Percentiles rank a stretch among this genome's conserved stretches.
These are phyloP conservation scores for Boletus rubescentipes DNA, from an alignment of 768 basidiomycete genomes.

Conservation along the genomic window DNA sequence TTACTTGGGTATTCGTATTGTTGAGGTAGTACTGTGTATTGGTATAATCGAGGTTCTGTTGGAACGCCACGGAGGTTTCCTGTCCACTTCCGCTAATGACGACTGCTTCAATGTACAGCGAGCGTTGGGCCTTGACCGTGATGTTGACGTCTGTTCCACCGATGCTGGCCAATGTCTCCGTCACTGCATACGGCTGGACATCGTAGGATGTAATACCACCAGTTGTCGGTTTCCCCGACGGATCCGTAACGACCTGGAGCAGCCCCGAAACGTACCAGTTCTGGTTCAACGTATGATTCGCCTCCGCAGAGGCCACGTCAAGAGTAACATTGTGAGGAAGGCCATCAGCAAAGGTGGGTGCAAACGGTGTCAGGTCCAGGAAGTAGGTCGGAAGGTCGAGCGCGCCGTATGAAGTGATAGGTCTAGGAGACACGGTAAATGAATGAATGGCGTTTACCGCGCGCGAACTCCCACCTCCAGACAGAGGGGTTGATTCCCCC, in stretches of 20 bases:
- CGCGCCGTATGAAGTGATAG: slow-evolving; percentile 75
- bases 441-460: background rate
- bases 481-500: slow-evolving; percentile 69
- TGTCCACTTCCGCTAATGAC: slow-evolving; percentile 63
- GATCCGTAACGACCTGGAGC: slow-evolving; percentile 67
- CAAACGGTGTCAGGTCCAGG: slow-evolving; percentile 75
- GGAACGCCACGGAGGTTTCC: slow-evolving; percentile 52
- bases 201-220: slow-evolving; percentile 63
- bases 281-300: slow-evolving; percentile 59
- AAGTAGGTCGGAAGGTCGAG: slow-evolving; percentile 77
- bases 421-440: slow-evolving; percentile 36
- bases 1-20: slow-evolving; percentile 42
- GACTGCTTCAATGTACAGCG: slow-evolving; percentile 58
- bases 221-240: slow-evolving; percentile 61
- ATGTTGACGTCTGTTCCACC: slow-evolving; percentile 52
- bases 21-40: slow-evolving; percentile 65
- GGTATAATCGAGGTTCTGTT: slow-evolving; percentile 58
- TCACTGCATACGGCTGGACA: slow-evolving; percentile 55
- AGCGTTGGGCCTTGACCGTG: slow-evolving; percentile 58
- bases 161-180: slow-evolving; percentile 46
- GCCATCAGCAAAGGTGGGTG: slow-evolving; percentile 66
- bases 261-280: slow-evolving; percentile 79
- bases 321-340: slow-evolving; percentile 69
- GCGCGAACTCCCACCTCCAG: slow-evolving; percentile 53
- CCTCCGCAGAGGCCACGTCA: slow-evolving; percentile 71